Base-by-base conservation (phyloP, 352 stramenopile genomes). In the Phytophthora europaea region DNA sequence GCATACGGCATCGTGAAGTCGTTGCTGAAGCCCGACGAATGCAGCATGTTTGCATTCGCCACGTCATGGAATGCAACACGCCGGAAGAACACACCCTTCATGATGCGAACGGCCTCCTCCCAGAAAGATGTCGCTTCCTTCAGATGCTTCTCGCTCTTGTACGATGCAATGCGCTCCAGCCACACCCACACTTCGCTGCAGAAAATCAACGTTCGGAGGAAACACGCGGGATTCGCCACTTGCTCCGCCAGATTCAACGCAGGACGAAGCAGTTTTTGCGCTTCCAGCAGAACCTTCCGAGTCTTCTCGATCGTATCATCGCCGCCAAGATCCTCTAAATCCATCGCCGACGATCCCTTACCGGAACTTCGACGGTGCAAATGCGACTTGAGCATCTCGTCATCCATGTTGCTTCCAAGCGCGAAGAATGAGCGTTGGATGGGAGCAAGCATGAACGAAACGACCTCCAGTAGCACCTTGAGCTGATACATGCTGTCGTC, bases 31-130 rank as follows among this genome's bases (percentile, higher is more conserved):
- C 71, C 71, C 34, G 75, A 76, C 3, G 75, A 74, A 34, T 80
- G 70, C 50, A 79, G n/a, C 18, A 69, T 63, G 23, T 60, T 72
- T 7, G 53, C 70, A 71, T 79, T 73, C 15, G 64, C 76, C 18
- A 82, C 56, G 52, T 85, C 78, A 34, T 94, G 81, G 48, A 95
- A 94, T 10, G 87, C 79, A 5, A 96, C 88, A 4, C 87, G 86
- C 6, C 89, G 85, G 15, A 97, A 83, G 61, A 92, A 97, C 0
- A 95, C 85, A 0, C 84, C 85, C 28, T 95, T 92, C 55, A 95
- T 75, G 20, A 94, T 61, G 52, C 84, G 83, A 45, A 94, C 83
- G 8, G 84, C 86, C 69, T 97, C 84, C 23, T 97, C 89, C 85
- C 87, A 95, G 58, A 93, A 94, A 0, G 88, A 84, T 1, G 83